Percentiles rank a stretch among this genome's conserved stretches.
Conservation (phyloP, 805 yeast species). For the Zygosaccharomyces pseudorouxii region DNA sequence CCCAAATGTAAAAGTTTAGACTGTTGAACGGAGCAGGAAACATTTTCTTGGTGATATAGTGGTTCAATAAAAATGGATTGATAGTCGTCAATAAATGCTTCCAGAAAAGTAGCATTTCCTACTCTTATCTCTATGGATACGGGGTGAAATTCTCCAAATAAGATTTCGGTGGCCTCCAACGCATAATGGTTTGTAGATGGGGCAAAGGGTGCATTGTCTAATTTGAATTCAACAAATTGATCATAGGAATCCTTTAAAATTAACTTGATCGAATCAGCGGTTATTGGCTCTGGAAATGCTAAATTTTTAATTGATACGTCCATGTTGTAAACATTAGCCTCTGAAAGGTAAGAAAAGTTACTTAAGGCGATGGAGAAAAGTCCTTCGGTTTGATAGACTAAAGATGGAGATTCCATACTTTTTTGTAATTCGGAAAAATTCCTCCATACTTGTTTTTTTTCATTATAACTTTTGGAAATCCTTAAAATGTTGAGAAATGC, state of each 20-base stretch:
- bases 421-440: constrained; percentile 23
- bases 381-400: constrained; percentile 26
- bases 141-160: constrained; percentile 24
- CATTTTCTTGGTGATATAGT: constrained; percentile 17
- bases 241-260: constrained; percentile 17
- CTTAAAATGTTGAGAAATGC: constrained; percentile 30
- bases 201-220: constrained; percentile 7
- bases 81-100: constrained; percentile 18
- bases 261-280: constrained; percentile 19
- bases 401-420: constrained; percentile 10
- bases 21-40: constrained; percentile 18
- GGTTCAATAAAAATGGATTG: constrained; percentile 15
- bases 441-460: constrained; percentile 26
- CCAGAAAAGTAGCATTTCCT: constrained; percentile 26
- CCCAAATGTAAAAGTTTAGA: constrained; percentile 19
- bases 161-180: constrained; percentile 21
- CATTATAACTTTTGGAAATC: constrained; percentile 15
- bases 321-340: constrained; percentile 23
- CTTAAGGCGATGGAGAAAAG: constrained; percentile 18
- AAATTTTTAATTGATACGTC: constrained; percentile 15
- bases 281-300: constrained; percentile 19
- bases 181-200: constrained; percentile 8
- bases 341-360: constrained; percentile 5
- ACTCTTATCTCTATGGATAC: constrained; percentile 24
- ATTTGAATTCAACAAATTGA: constrained; percentile 15